Evolutionary conservation across 1,284 basidiomycete species (phyloP).

Genomic region (Rhodotorula sp.): DNA sequence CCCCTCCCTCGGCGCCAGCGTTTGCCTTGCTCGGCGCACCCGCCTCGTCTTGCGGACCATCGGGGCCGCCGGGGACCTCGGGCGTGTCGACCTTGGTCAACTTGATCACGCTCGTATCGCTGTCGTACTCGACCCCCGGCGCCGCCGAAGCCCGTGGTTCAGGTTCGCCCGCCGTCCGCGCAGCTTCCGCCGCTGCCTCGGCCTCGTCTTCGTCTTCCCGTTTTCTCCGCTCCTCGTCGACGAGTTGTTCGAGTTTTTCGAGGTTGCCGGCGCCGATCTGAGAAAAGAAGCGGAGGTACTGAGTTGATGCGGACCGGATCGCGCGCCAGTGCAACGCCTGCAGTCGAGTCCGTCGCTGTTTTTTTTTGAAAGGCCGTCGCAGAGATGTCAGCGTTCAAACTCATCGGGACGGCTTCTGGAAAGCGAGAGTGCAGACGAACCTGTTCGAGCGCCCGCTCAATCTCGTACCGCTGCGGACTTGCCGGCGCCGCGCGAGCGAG

Average conservation of each 20-base stretch:
- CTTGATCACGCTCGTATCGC: constrained; percentile 5
- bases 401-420: not conserved
- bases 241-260: constrained; percentile 1
- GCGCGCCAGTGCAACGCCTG: constrained; percentile 39
- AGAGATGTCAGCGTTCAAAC: no score
- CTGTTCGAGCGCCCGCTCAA: constrained; percentile 10
- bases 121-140: constrained; percentile 2
- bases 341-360: constrained; percentile 11
- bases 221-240: constrained; percentile 17
- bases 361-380: not conserved
- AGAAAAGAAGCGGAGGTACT: constrained; percentile 30
- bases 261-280: constrained; percentile 31
- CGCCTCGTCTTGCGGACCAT: not conserved
- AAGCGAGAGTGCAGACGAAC: not conserved
- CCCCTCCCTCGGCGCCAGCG: not conserved
- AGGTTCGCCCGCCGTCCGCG: not conserved
- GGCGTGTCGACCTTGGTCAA: not conserved
- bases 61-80: not conserved
- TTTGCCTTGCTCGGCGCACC: not conserved
- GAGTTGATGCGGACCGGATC: constrained; percentile 25
- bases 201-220: not conserved
- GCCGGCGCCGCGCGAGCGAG: constrained; percentile 11
- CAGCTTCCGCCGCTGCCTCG: not conserved
- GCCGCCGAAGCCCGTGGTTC: not conserved
- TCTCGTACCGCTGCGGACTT: constrained; percentile 6